A percentile compares a stretch with the other conserved stretches of the same genome.
Conservation (phyloP, 305 asterid genomes). For the Andrographis paniculata region DNA sequence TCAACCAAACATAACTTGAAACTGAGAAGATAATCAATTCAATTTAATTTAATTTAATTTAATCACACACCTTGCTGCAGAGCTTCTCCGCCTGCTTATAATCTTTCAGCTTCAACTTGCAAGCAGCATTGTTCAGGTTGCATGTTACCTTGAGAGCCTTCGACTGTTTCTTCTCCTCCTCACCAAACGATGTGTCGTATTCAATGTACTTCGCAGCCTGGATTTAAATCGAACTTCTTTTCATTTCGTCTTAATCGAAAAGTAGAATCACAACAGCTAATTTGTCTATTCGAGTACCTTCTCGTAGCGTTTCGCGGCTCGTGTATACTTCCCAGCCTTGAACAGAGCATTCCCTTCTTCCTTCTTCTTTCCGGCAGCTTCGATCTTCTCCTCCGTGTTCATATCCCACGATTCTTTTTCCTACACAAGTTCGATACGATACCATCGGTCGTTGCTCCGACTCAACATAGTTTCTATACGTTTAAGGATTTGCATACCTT, state of each 20-base stretch:
- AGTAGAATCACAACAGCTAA: too few relatives aligned
- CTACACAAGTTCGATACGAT: constrained; percentile 19
- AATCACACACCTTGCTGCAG: constrained; percentile 68
- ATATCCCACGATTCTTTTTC: constrained; percentile 80
- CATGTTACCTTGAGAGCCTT: constrained; percentile 47
- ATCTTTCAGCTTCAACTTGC: constrained; percentile 64
- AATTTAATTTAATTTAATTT: too few relatives aligned
- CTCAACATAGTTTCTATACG: background rate
- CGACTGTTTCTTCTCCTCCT: constrained; percentile 61
- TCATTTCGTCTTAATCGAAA: too few relatives aligned
- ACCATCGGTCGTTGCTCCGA: too few relatives aligned
- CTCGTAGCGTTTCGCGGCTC: constrained; percentile 64
- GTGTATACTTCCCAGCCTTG: constrained; percentile 51
- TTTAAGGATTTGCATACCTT: constrained; percentile 32
- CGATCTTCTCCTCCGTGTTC: constrained; percentile 60
- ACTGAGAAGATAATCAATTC: background rate
- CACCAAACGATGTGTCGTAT: constrained; percentile 52
- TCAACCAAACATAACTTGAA: background rate
- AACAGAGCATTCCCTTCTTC: constrained; percentile 56
- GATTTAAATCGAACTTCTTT: background rate
- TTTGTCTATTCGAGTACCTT: too few relatives aligned
- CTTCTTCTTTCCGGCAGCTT: constrained; percentile 58
- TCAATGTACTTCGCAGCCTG: constrained; percentile 62
- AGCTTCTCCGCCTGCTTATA: constrained; percentile 55
- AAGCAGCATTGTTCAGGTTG: constrained; percentile 65